phyloP scores from a whole-genome alignment of 2,329 filamentous ascomycete species.

The Shiraia sp. region DNA sequence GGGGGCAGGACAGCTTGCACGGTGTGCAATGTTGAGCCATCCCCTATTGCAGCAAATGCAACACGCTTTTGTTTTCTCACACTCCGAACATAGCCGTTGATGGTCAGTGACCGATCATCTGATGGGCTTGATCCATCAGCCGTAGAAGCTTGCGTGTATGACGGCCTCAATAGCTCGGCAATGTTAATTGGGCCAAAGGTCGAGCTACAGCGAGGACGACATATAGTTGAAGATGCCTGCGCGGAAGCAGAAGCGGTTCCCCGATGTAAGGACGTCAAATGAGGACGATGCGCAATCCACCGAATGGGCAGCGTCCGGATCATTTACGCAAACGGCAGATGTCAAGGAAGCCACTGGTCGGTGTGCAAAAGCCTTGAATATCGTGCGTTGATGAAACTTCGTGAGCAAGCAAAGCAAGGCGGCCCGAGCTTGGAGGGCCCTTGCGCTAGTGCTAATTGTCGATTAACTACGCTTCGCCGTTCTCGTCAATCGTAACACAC shows the following conservation, averaged over 20 bases:
- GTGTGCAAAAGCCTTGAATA: conserved; percentile 16
- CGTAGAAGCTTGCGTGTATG: conserved; percentile 39
- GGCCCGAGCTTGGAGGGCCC: conserved; percentile 2
- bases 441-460: conserved; percentile 9
- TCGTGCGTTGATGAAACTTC: conserved; percentile 15
- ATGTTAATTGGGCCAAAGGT: conserved; percentile 38
- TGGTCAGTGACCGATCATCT: conserved; percentile 37
- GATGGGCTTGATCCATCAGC: conserved; percentile 52
- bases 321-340: conserved; percentile 33
- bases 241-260: conserved; percentile 17
- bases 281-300: conserved; percentile 25
- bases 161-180: conserved; percentile 58
- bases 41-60: conserved; percentile 81
- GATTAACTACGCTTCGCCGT: conserved; percentile 4
- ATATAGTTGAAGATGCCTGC: conserved; percentile 15
- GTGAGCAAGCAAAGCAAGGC: conserved; percentile 9
- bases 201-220: conserved; percentile 34
- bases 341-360: conserved; percentile 20
- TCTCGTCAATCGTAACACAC: conserved; percentile 12
- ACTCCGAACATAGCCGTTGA: conserved; percentile 82
- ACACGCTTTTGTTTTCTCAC: conserved; percentile 83
- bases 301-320: conserved; percentile 26
- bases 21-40: conserved; percentile 79
- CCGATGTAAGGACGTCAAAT: conserved; percentile 18
- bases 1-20: conserved; percentile 81